A percentile compares a stretch with the other conserved stretches of the same genome.
Conservation (phyloP, 495 filamentous ascomycete genomes). For the Penicillium alfredii region DNA sequence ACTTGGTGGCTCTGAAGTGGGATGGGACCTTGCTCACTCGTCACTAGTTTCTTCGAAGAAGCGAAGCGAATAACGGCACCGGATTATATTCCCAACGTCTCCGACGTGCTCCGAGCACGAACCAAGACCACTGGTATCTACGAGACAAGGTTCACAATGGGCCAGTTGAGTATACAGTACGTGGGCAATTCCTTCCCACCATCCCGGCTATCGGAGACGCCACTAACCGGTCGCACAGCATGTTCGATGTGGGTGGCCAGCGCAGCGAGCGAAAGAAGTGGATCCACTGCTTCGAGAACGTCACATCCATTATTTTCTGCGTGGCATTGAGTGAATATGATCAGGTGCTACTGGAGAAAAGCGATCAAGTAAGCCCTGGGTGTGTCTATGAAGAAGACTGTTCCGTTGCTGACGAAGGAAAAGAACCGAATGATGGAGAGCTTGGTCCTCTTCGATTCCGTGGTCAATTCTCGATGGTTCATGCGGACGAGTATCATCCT, state of each 20-base stretch:
- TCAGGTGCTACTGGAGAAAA: conserved; percentile 92
- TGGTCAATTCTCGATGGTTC: conserved; percentile 98
- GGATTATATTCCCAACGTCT: conserved; percentile 84
- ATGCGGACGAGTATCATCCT: conserved; percentile 97
- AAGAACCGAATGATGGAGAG: conserved; percentile 99
- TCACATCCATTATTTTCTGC: conserved; percentile 99
- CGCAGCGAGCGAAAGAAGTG: conserved; percentile 97
- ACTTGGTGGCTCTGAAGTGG: not conserved
- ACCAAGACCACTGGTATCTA: conserved; percentile 99
- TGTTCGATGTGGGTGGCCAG: conserved; percentile 98
- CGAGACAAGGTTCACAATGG: conserved; percentile 97
- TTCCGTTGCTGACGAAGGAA: conserved; percentile 3
- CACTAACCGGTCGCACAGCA: conserved; percentile 49
- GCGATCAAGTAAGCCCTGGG: conserved; percentile 67
- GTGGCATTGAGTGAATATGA: conserved; percentile 98
- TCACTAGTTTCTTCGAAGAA: conserved; percentile 85
- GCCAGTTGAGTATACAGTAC: conserved; percentile 96
- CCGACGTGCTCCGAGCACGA: conserved; percentile 88
- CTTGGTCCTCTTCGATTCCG: conserved; percentile 94
- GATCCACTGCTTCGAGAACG: conserved; percentile 99
- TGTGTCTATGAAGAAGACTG: not conserved
- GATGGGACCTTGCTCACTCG: conserved; percentile 7
- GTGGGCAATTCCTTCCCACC: conserved; percentile 29
- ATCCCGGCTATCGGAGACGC: not conserved
- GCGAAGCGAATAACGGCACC: conserved; percentile 75